These are phyloP conservation scores for Nitzschia inconspicua DNA, from an alignment of 108 stramenopile species.

Conservation along the genomic window DNA sequence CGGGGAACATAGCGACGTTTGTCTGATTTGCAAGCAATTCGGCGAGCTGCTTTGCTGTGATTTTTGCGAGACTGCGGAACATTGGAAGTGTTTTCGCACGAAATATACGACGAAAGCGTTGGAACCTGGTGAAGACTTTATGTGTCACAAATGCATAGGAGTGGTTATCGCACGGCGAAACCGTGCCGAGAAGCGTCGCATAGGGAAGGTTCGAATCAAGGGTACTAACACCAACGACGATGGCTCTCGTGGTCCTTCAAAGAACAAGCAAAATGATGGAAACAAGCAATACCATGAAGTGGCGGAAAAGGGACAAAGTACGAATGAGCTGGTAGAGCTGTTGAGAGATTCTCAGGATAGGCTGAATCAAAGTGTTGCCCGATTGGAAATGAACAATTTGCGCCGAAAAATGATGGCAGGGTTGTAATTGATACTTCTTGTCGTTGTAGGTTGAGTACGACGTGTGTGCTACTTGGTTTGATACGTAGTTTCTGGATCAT, in stretches of 20 bases:
- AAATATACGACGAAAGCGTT: slow-evolving; percentile 51
- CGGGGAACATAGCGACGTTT: slow-evolving; percentile 36
- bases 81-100: slow-evolving; percentile 56
- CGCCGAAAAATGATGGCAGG: slow-evolving; percentile 40
- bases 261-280: slow-evolving; percentile 25
- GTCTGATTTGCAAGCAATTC: slow-evolving; percentile 51
- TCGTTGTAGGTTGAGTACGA: too few relatives aligned
- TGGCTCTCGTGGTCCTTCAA: slow-evolving; percentile 19
- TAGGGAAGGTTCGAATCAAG: slow-evolving; percentile 48
- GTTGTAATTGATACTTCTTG: too few relatives aligned
- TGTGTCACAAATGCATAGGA: slow-evolving; percentile 72
- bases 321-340: slow-evolving; percentile 70
- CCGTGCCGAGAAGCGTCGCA: slow-evolving; percentile 67
- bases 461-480: too few relatives aligned
- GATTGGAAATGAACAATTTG: slow-evolving; percentile 54
- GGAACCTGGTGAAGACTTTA: slow-evolving; percentile 71
- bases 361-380: slow-evolving; percentile 42
- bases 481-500: too few relatives aligned
- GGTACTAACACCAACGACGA: slow-evolving; percentile 7
- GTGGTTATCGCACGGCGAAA: slow-evolving; percentile 39
- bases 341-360: slow-evolving; percentile 67
- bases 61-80: slow-evolving; percentile 63
- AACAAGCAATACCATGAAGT: slow-evolving; percentile 69
- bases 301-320: slow-evolving; percentile 54
- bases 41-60: slow-evolving; percentile 54